Base-by-base conservation (phyloP, 2,329 filamentous ascomycete species). In the Gliomastix tumulicola region DNA sequence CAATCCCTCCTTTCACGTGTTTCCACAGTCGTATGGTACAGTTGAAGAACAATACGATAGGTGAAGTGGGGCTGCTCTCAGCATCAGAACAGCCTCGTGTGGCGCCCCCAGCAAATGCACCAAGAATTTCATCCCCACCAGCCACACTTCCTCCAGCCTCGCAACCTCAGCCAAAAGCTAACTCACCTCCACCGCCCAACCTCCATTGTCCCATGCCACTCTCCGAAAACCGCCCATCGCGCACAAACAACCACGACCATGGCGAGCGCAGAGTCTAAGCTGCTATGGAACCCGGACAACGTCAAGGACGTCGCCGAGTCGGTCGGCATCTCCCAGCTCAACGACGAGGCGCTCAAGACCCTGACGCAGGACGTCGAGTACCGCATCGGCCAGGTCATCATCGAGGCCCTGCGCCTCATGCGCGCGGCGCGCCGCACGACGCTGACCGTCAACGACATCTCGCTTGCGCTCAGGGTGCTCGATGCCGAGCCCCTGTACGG, bases 381-480 rank as follows among this genome's bases (percentile, higher is more conserved):
- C 57, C 85, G 92, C 41, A 77, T 98, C 48, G 84, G 87, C 32
- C 89, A 96, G 62, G 87, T 97, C 44, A 79, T 98, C 44, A 84
- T 94, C 50, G 90, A 97, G 64, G 85, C 89, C 4, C 72, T 97
- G 50, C 94, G 94, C 56, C 92, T 94, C 59, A 98, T 98, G 92
- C 87, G 88, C 50, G 85, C 90, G 51, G 79, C 82, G 17, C 85
- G 86, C 58, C 81, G 92, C 44, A 96, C 88, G 2, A 82, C 85
- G 1, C 69, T 98, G 46, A 88, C 82, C 16, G 94, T 92, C 34
- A 84, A 90, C 53, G 92, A 98, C 61, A 78, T 96, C 39, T 82
- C 87, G 32, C 82, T 90, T 47, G 92, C 92, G 5, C 68, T 98
- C 45, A 80, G 80, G 43, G 79, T 89, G 10, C 71, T 98, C 34